Base-by-base conservation (phyloP, 352 stramenopile genomes). In the Globisporangium recalcitrans region DNA sequence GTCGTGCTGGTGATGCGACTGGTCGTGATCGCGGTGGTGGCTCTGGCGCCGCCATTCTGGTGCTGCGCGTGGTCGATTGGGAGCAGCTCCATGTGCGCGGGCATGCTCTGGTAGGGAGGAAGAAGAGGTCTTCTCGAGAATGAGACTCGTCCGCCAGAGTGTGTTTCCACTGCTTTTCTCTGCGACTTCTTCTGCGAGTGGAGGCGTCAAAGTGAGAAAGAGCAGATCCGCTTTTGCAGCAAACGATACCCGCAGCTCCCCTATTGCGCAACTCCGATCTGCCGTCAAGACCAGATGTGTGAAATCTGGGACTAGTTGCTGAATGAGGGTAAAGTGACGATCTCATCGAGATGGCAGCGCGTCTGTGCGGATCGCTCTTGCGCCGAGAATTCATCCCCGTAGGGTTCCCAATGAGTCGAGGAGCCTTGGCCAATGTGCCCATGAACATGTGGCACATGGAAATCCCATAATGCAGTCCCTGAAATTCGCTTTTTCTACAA, bases 71-170 rank as follows among this genome's bases (percentile, higher is more conserved):
- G 27, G n/a, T 40, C 60, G 16, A 21, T 62, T 27, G 40, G 44
- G 36, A 55, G 53, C 60, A 52, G 13, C 34, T 64, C 47, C 58
- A 58, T 64, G 14, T 58, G 46, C 3, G 21, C 47, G 29, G 51
- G 21, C 58, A 64, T 51, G 13, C 44, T 54, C 31, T 64, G n/a
- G 26, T 6, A 42, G 9, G 42, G 24, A 22, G 27, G 10, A 1
- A 42, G 19, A 14, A 4, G 11, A n/a, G 24, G 24, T 47, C 21
- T 46, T 32, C 9, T 34, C 22, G 34, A 11, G 14, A 7, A 34
- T n/a, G 14, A 21, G 19, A 29, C 27, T 14, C 36, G 38, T 24
- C 22, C 14, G 16, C 22, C 1, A 14, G 46, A 22, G 57, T n/a
- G 46, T 22, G 44, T 63, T 63, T 63, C 57, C 29, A n/a, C 21